Evolutionary conservation across 805 yeast genomes (phyloP).

Genomic region (Kuraishia capsulata): DNA sequence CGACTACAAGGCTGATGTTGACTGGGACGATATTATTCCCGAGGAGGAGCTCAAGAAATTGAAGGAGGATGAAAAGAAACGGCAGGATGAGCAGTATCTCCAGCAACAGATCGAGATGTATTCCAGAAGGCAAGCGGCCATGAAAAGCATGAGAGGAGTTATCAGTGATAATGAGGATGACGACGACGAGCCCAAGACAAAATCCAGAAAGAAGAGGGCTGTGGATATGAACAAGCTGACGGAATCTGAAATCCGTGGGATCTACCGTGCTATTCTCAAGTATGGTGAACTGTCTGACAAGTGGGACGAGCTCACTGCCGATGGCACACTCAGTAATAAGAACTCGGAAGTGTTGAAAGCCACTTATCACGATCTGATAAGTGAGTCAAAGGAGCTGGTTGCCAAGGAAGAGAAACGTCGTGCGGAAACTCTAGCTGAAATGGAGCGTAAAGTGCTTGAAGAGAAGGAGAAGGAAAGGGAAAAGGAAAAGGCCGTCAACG

Average conservation of each 20-base stretch:
- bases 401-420: slow-evolving; percentile 61
- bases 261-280: slow-evolving; percentile 74
- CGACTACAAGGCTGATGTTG: slow-evolving; percentile 95
- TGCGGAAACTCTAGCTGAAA: slow-evolving; percentile 38
- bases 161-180: slow-evolving; percentile 25
- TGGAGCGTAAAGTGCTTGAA: slow-evolving; percentile 52
- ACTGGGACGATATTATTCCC: slow-evolving; percentile 99
- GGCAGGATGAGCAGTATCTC: slow-evolving; percentile 77
- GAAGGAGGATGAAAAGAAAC: slow-evolving; percentile 84
- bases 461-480: slow-evolving; percentile 33
- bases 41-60: slow-evolving; percentile 81
- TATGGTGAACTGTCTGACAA: slow-evolving; percentile 69
- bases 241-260: slow-evolving; percentile 79
- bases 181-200: slow-evolving; percentile 19
- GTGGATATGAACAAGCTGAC: slow-evolving; percentile 46
- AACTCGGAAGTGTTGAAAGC: slow-evolving; percentile 70
- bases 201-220: slow-evolving; percentile 24
- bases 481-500: slow-evolving; percentile 7
- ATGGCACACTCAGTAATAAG: slow-evolving; percentile 81
- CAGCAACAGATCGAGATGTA: slow-evolving; percentile 87
- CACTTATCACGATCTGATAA: slow-evolving; percentile 65
- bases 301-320: slow-evolving; percentile 83
- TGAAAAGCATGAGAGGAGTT: slow-evolving; percentile 40
- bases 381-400: slow-evolving; percentile 50
- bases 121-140: slow-evolving; percentile 70